These are phyloP conservation scores for Tubosaeta sp. DNA, from an alignment of 768 basidiomycete species.

Conservation along the genomic window DNA sequence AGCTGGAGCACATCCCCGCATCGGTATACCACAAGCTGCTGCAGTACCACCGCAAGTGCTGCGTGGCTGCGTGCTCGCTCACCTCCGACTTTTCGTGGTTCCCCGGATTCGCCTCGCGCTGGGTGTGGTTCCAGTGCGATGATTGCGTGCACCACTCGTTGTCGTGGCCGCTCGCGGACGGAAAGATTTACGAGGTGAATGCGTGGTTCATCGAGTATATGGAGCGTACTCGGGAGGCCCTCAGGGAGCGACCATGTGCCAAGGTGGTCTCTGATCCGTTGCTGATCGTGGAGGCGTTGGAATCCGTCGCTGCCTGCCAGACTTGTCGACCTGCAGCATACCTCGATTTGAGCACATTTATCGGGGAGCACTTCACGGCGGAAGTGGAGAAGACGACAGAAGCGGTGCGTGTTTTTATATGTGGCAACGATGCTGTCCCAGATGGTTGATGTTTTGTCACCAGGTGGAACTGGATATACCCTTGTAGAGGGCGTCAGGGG, in stretches of 20 bases:
- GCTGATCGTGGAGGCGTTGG: constrained; percentile 29
- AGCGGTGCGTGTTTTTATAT: constrained; percentile 18
- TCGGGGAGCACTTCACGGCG: constrained; percentile 26
- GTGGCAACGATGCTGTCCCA: background rate
- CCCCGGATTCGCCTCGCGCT: constrained; percentile 33
- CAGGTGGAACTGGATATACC: constrained; percentile 31
- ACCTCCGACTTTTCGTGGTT: constrained; percentile 36
- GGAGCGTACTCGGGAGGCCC: constrained; percentile 28
- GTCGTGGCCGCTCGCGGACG: constrained; percentile 32
- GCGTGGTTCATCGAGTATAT: constrained; percentile 34
- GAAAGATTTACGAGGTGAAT: constrained; percentile 34
- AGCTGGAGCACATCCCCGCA: constrained; percentile 36
- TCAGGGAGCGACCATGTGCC: constrained; percentile 29
- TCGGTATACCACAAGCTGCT: constrained; percentile 34
- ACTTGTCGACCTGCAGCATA: constrained; percentile 29
- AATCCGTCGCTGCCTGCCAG: constrained; percentile 24
- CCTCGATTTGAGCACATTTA: constrained; percentile 30
- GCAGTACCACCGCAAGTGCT: constrained; percentile 34
- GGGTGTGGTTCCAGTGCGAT: constrained; percentile 38
- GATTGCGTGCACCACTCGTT: constrained; percentile 32
- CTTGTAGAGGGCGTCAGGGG: constrained; percentile 14
- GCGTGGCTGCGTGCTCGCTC: constrained; percentile 27
- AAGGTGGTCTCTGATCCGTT: constrained; percentile 29
- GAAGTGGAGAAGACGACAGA: constrained; percentile 30
- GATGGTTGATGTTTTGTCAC: constrained; percentile 1